Evolutionary conservation across 306 rosid species (phyloP).

Genomic region (Begonia fuchsioides): DNA sequence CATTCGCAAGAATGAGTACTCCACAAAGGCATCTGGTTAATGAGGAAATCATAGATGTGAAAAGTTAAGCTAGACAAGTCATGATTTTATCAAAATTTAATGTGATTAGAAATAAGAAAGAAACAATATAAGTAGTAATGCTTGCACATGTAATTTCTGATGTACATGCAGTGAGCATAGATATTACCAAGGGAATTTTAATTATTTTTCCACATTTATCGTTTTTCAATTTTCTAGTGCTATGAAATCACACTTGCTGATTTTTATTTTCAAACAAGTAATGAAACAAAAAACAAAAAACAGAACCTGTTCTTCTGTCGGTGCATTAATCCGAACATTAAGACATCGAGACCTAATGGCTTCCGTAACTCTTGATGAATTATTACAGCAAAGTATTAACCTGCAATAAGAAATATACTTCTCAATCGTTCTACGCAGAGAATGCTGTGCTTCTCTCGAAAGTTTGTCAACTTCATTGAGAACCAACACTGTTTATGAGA

Average conservation of each 20-base stretch:
- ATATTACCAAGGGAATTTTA: too few species aligned
- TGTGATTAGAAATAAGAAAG: too few species aligned
- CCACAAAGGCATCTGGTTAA: too few species aligned
- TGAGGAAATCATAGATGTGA: too few species aligned
- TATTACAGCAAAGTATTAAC: constrained; percentile 81
- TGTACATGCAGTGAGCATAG: too few species aligned
- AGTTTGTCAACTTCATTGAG: constrained; percentile 92
- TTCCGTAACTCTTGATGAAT: constrained; percentile 92
- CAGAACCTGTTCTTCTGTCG: constrained; percentile 62
- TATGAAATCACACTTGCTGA: neutral
- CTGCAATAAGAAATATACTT: constrained; percentile 86
- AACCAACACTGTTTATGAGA: constrained; percentile 43
- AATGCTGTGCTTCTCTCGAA: constrained; percentile 89
- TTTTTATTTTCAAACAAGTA: neutral
- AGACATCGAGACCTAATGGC: constrained; percentile 95
- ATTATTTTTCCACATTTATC: too few species aligned
- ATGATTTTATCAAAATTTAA: too few species aligned
- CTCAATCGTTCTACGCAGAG: constrained; percentile 93
- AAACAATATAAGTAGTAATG: too few species aligned
- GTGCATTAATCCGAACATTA: constrained; percentile 73
- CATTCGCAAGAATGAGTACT: too few species aligned
- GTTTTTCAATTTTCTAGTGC: too few species aligned
- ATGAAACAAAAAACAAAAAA: neutral
- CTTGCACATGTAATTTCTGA: too few species aligned
- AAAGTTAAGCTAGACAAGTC: too few species aligned